A percentile compares a stretch with the other conserved stretches of the same genome.
phyloP scores from a whole-genome alignment of 805 yeast genomes.

The Helenozyma baotianmanensis region DNA sequence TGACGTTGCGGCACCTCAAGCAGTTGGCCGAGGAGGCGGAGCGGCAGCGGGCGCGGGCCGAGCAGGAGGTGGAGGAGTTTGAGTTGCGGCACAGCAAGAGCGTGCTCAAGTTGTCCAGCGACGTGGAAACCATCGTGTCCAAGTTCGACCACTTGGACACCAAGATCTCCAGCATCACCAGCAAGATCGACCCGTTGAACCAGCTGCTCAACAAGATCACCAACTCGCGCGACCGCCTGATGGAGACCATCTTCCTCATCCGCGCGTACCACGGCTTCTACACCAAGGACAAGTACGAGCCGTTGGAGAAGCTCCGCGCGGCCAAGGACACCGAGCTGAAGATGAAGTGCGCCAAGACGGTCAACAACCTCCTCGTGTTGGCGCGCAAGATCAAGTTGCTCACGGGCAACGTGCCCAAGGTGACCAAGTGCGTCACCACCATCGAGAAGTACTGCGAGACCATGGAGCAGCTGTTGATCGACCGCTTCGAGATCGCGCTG shows the following conservation, averaged over 20 bases:
- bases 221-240: conserved; percentile 67
- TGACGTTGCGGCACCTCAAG: conserved; percentile 69
- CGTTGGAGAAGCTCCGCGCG: conserved; percentile 55
- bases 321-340: conserved; percentile 45
- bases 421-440: conserved; percentile 29
- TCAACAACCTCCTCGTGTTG: conserved; percentile 59
- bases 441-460: conserved; percentile 71
- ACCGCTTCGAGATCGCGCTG: conserved; percentile 70
- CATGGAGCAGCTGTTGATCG: conserved; percentile 69
- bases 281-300: conserved; percentile 48
- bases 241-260: conserved; percentile 66
- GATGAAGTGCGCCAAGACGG: conserved; percentile 62
- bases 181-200: conserved; percentile 64
- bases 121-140: conserved; percentile 41
- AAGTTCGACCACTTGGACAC: conserved; percentile 49
- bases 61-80: conserved; percentile 51
- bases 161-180: conserved; percentile 52
- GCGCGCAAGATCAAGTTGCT: conserved; percentile 54
- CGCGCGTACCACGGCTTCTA: conserved; percentile 74
- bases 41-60: conserved; percentile 46
- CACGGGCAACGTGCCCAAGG: conserved; percentile 39
- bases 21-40: conserved; percentile 54
- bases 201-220: conserved; percentile 64
- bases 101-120: conserved; percentile 50
- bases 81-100: conserved; percentile 67